Evolutionary conservation across 768 basidiomycete genomes (phyloP).

Genomic region (Amanita polypyramis): DNA sequence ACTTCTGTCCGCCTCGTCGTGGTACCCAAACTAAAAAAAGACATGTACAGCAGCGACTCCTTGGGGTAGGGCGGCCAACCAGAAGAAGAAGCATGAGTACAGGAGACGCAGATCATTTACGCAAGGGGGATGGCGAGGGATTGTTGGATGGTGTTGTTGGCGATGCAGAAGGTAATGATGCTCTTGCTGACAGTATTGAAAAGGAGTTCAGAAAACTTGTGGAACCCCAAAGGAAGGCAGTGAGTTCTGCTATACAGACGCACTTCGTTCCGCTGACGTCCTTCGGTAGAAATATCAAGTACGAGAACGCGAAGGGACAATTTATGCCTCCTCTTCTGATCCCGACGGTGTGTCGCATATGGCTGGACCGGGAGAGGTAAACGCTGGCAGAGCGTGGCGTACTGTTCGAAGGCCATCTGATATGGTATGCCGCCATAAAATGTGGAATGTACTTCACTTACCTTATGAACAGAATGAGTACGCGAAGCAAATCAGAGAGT

Average conservation of each 20-base stretch:
- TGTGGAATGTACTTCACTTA: conserved; percentile 6
- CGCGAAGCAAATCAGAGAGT: conserved; percentile 80
- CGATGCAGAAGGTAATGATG: conserved; percentile 32
- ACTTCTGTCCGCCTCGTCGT: conserved; percentile 15
- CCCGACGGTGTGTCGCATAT: conserved; percentile 60
- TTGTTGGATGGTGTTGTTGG: conserved; percentile 29
- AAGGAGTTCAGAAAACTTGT: conserved; percentile 59
- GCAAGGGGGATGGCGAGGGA: conserved; percentile 22
- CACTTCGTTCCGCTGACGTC: conserved; percentile 6
- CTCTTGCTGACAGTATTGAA: conserved; percentile 60
- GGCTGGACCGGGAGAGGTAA: conserved; percentile 70
- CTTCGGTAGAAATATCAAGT: conserved; percentile 76
- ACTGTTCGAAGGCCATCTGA: conserved; percentile 84
- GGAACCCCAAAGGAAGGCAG: conserved; percentile 34
- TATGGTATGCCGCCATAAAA: conserved; percentile 51
- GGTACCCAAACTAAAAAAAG: conserved; percentile 3
- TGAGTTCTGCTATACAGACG: conserved; percentile 17
- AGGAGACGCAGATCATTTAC: conserved; percentile 49
- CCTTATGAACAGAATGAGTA: conserved; percentile 68
- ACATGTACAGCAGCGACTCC: conserved; percentile 16
- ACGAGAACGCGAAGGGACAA: conserved; percentile 63
- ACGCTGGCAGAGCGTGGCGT: conserved; percentile 78
- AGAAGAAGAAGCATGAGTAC: conserved; percentile 71
- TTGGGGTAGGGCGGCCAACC: conserved; percentile 40
- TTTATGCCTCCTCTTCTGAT: conserved; percentile 75